phyloP scores from a whole-genome alignment of 345 rosid species.

The Camelina neglecta region DNA sequence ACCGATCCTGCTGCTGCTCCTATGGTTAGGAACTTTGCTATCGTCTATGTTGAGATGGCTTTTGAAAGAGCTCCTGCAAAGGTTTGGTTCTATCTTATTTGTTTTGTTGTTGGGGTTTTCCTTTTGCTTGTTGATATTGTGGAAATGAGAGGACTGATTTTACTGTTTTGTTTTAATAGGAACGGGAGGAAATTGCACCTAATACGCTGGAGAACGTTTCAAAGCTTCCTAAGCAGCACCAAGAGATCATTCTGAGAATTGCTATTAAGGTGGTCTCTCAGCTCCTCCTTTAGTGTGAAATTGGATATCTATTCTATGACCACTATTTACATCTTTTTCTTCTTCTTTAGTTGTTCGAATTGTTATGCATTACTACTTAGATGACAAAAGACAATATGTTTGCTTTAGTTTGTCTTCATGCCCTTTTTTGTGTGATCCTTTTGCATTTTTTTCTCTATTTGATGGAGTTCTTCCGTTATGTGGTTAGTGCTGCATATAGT shows the following conservation, averaged over 20 bases:
- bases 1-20: constrained; percentile 60
- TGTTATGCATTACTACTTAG: constrained; percentile 27
- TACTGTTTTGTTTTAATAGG: constrained; percentile 49
- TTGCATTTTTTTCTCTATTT: neutral
- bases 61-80: constrained; percentile 69
- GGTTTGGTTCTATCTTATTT: constrained; percentile 44
- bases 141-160: constrained; percentile 31
- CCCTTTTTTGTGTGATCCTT: constrained; percentile 7
- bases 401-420: neutral
- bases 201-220: constrained; percentile 64
- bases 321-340: neutral
- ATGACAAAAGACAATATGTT: constrained; percentile 10
- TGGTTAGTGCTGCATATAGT: constrained; percentile 18
- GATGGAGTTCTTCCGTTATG: neutral
- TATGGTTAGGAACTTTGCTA: constrained; percentile 86
- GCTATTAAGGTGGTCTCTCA: constrained; percentile 58
- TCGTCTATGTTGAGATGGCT: constrained; percentile 95
- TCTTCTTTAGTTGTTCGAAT: neutral
- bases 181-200: constrained; percentile 79
- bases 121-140: constrained; percentile 7
- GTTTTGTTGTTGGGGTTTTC: neutral
- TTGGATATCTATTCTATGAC: neutral
- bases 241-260: constrained; percentile 79
- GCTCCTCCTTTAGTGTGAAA: constrained; percentile 22
- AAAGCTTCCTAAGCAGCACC: constrained; percentile 83